phyloP scores from a whole-genome alignment of 208 protist genomes.

The Crithidia thermophila region DNA sequence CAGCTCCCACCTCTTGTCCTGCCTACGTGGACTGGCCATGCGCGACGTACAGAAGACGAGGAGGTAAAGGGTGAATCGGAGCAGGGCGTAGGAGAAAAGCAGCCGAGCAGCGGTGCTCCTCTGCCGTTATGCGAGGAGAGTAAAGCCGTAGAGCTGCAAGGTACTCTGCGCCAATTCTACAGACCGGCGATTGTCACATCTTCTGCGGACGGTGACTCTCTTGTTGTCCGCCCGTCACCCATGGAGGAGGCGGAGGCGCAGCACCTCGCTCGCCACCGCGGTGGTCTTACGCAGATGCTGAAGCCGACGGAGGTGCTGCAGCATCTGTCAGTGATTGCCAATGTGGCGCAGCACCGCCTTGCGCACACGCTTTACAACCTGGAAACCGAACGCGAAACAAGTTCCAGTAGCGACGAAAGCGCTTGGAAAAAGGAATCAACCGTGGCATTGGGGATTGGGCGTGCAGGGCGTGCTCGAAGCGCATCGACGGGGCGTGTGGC shows the following conservation, averaged over 20 bases:
- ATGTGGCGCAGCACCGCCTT: constrained; percentile 52
- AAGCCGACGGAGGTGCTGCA: constrained; percentile 47
- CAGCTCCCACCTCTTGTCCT: constrained; percentile 22
- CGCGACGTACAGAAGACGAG: too few species aligned
- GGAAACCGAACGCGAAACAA: background rate
- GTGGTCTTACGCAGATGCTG: constrained; percentile 25
- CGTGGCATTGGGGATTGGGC: too few species aligned
- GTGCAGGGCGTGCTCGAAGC: constrained; percentile 1
- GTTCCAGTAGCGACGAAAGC: background rate
- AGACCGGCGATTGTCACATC: too few species aligned
- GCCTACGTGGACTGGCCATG: too few species aligned
- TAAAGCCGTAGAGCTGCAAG: too few species aligned
- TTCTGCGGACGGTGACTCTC: background rate
- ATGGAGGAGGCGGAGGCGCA: constrained; percentile 12
- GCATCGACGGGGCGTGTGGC: background rate
- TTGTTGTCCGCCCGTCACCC: constrained; percentile 1
- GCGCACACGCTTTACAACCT: constrained; percentile 13
- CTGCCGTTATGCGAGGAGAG: too few species aligned
- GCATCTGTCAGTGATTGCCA: constrained; percentile 49
- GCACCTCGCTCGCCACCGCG: constrained; percentile 18
- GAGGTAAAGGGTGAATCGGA: too few species aligned
- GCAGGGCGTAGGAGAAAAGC: too few species aligned
- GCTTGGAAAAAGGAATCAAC: too few species aligned
- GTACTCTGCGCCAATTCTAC: background rate
- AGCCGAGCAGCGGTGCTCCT: too few species aligned